A percentile compares a stretch with the other conserved stretches of the same genome.
These are phyloP conservation scores for Hygrophoropsis aurantiaca DNA, from an alignment of 768 basidiomycete species.

Conservation along the genomic window DNA sequence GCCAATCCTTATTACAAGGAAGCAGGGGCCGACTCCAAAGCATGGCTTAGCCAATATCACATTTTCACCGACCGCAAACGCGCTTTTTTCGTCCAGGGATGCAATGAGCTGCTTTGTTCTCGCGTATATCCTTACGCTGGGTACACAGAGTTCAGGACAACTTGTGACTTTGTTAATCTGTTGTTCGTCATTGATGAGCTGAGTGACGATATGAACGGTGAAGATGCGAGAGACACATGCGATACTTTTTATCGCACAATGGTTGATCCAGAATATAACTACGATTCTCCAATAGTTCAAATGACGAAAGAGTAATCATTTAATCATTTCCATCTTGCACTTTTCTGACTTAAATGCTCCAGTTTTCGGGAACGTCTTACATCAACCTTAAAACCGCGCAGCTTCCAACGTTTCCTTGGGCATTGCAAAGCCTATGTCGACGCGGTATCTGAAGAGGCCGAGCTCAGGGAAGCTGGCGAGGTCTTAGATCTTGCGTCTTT, in stretches of 20 bases:
- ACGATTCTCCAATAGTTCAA: conserved; percentile 50
- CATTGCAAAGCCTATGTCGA: conserved; percentile 55
- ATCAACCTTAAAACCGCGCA: conserved; percentile 30
- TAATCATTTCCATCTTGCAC: background rate
- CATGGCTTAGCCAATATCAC: conserved; percentile 60
- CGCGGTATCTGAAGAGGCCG: conserved; percentile 57
- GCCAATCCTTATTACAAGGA: conserved; percentile 57
- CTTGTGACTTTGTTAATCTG: conserved; percentile 63
- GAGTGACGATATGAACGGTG: conserved; percentile 62
- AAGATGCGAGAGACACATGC: conserved; percentile 54
- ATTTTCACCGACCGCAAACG: conserved; percentile 59
- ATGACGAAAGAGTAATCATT: conserved; percentile 58
- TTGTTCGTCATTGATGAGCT: conserved; percentile 69
- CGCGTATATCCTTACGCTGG: conserved; percentile 60
- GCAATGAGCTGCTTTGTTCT: conserved; percentile 60
- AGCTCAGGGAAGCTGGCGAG: conserved; percentile 53
- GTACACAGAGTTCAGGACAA: conserved; percentile 56
- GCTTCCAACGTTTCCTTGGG: conserved; percentile 53
- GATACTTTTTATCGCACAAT: conserved; percentile 52
- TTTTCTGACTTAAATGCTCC: background rate
- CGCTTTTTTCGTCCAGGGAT: conserved; percentile 52
- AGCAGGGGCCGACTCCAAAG: conserved; percentile 54
- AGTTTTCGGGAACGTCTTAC: conserved; percentile 54
- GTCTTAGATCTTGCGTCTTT: conserved; percentile 55
- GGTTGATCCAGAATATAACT: conserved; percentile 50